Base-by-base conservation (phyloP, 2,329 filamentous ascomycete species). In the Fusarium dlaminii region DNA sequence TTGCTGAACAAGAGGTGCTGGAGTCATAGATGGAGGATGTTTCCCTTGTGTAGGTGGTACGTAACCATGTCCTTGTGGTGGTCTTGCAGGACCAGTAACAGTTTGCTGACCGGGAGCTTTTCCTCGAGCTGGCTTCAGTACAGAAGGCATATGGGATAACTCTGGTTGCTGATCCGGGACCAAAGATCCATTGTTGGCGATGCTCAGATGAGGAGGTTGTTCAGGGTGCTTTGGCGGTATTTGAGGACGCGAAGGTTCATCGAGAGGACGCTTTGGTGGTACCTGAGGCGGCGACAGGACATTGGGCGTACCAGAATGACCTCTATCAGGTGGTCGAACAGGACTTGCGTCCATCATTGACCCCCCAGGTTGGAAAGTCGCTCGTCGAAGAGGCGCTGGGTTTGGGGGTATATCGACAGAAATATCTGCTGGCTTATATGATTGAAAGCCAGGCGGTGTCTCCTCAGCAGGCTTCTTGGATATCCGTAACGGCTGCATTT, bases 1-100 rank as follows among this genome's bases (percentile, higher is more conserved):
- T 32, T 72, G 72, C 24, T 70, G 75, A 34, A 59, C 37, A 15
- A 70, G 48, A 2, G 74, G 74, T 2, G 77, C 76, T 8, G 77
- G 77, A 6, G 77, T 79, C 77, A 79, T 79, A 5, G 75, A 77
- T 5, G 71, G 59, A 9, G 73, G 77, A 39, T 79, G 75, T 37
- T 72, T 68, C 7, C 77, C 77, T 24, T 72, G 74, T 39, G 52
- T 55, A 8, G 77, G 77, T 13, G 77, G 77, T 39, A 74, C 68
- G 20, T 78, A 78, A 3, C 66, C 60, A 51, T 75, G 75, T 8
- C 62, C 74, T 27, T 70, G 67, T 2, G 46, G 62, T 27, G 45
- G 39, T 46, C 45, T 60, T 29, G 46, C 32, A 18, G 59, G 56
- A 18, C 42, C 61, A 22, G 54, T 37, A 2, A 42, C 24, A 24